Percentiles rank a stretch among this genome's conserved stretches.
Evolutionary conservation across 1,284 basidiomycete genomes (phyloP).

Genomic region (Ceratobasidium papillatum): DNA sequence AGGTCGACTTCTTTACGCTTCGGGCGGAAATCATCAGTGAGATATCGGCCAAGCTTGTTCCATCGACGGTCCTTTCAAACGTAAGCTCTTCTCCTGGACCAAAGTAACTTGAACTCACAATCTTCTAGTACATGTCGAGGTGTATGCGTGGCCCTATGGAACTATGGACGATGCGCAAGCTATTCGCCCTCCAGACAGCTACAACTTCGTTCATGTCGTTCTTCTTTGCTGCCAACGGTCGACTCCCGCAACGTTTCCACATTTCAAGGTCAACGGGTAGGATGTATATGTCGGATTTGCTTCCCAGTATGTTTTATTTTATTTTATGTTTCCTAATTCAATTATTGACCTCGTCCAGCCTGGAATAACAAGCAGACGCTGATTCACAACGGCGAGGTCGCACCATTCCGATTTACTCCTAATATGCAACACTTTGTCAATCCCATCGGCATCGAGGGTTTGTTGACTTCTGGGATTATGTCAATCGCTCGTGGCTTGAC

Average conservation of each 20-base stretch:
- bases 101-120: slow-evolving; percentile 16
- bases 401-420: slow-evolving; percentile 97
- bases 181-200: slow-evolving; percentile 92
- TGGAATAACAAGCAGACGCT: slow-evolving; percentile 67
- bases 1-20: slow-evolving; percentile 75
- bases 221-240: slow-evolving; percentile 83
- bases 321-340: not conserved
- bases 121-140: slow-evolving; percentile 83
- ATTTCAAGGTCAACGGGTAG: slow-evolving; percentile 88
- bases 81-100: slow-evolving; percentile 59
- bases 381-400: slow-evolving; percentile 76
- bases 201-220: slow-evolving; percentile 94
- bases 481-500: slow-evolving; percentile 91
- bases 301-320: slow-evolving; percentile 70
- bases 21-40: slow-evolving; percentile 94
- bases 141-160: slow-evolving; percentile 88
- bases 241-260: slow-evolving; percentile 87
- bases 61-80: slow-evolving; percentile 86
- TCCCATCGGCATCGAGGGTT: slow-evolving; percentile 88
- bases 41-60: slow-evolving; percentile 87
- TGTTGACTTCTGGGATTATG: slow-evolving; percentile 87
- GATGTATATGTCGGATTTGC: slow-evolving; percentile 89
- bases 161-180: slow-evolving; percentile 97
- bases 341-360: slow-evolving; percentile 31
- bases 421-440: slow-evolving; percentile 96